Evolutionary conservation across 306 rosid genomes (phyloP).

Genomic region (Dryas alaskensis): DNA sequence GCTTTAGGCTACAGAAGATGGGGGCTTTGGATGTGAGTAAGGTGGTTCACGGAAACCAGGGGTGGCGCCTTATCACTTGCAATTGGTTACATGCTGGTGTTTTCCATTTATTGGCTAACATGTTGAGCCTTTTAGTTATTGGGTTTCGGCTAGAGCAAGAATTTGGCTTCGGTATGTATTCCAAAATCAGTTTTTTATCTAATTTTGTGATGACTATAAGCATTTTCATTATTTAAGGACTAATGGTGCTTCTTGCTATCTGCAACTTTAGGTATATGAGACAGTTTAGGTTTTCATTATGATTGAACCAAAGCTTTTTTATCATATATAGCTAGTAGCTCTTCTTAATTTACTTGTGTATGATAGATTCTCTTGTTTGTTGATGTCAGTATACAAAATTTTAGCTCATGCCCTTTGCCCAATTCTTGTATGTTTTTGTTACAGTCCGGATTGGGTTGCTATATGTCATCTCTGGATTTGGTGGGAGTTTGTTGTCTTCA

Average conservation of each 20-base stretch:
- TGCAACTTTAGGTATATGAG: neutral
- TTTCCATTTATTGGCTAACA: slow-evolving; percentile 80
- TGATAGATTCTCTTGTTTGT: neutral
- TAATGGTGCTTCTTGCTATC: neutral
- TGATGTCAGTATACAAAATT: slow-evolving; percentile 9
- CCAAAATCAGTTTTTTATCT: neutral
- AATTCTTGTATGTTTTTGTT: slow-evolving; percentile 19
- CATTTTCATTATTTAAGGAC: neutral
- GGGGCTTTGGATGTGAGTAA: slow-evolving; percentile 80
- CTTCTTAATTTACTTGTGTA: neutral
- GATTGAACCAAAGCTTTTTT: neutral
- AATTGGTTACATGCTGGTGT: slow-evolving; percentile 95
- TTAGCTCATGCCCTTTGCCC: slow-evolving; percentile 14
- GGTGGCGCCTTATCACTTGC: slow-evolving; percentile 88
- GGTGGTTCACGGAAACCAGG: slow-evolving; percentile 66
- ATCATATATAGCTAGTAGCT: neutral
- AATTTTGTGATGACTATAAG: neutral
- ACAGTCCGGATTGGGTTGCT: slow-evolving; percentile 80
- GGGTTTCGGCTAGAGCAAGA: slow-evolving; percentile 98
- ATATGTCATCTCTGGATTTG: slow-evolving; percentile 82
- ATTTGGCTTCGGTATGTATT: slow-evolving; percentile 81
- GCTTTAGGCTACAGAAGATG: slow-evolving; percentile 74
- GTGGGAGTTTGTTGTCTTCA: slow-evolving; percentile 85
- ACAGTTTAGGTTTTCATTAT: neutral
- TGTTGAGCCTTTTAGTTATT: slow-evolving; percentile 82